phyloP scores from a whole-genome alignment of 2,329 filamentous ascomycete species.

The Arthrobotrys sphaeroides region DNA sequence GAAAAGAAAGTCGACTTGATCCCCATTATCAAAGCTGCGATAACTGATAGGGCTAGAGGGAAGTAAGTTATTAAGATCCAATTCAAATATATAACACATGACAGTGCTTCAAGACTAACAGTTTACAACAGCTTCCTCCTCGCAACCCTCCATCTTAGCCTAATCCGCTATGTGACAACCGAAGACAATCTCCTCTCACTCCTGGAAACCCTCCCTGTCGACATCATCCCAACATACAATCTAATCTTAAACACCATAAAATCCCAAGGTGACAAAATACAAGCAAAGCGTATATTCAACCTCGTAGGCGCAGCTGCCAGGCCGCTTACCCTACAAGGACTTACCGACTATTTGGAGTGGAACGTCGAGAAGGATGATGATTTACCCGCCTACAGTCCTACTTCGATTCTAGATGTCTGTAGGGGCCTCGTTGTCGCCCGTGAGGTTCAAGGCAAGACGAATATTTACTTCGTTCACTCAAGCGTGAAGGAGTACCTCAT shows the following conservation, averaged over 20 bases:
- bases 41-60: background rate
- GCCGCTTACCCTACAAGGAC: background rate
- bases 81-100: background rate
- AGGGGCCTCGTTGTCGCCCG: background rate
- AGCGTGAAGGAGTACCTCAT: slow-evolving; percentile 1
- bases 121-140: slow-evolving; percentile 10
- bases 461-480: background rate
- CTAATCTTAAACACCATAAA: slow-evolving; percentile 15
- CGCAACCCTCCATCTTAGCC: background rate
- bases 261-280: slow-evolving; percentile 1
- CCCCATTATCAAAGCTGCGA: background rate
- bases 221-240: background rate
- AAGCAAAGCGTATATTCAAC: slow-evolving; percentile 8
- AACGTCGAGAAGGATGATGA: background rate
- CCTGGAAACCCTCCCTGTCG: background rate
- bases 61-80: background rate
- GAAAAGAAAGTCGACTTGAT: background rate
- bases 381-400: slow-evolving; percentile 2
- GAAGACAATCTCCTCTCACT: slow-evolving; percentile 3
- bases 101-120: background rate
- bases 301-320: background rate
- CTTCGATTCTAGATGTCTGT: slow-evolving; percentile 7
- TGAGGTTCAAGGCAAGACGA: background rate
- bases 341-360: slow-evolving; percentile 10
- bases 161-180: background rate